These are phyloP conservation scores for Trichoderma parareesei DNA, from an alignment of 495 filamentous ascomycete genomes.

Conservation along the genomic window DNA sequence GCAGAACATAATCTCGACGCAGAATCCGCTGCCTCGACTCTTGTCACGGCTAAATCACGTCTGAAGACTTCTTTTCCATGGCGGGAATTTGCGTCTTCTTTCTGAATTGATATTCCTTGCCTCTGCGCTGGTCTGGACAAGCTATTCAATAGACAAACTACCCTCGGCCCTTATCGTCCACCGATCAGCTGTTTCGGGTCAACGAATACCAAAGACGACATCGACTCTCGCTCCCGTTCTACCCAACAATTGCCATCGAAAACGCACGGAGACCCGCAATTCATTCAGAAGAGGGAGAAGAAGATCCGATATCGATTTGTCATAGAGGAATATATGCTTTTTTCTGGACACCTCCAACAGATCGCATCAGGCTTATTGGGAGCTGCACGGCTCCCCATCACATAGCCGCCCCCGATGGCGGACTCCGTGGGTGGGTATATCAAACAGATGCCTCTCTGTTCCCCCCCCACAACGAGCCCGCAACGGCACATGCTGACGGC, in stretches of 20 bases:
- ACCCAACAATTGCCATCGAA: not conserved
- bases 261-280: not conserved
- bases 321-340: not conserved
- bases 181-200: not conserved
- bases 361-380: not conserved
- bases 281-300: no score
- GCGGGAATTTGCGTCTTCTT: not conserved
- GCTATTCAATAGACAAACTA: not conserved
- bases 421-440: constrained; percentile 41
- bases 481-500: constrained; percentile 17
- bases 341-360: not conserved
- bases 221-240: not conserved
- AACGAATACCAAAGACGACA: not conserved
- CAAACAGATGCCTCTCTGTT: constrained; percentile 18
- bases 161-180: not conserved
- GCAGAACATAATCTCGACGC: not conserved
- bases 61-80: not conserved
- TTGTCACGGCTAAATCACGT: not conserved
- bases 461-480: constrained; percentile 11
- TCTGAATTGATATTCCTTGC: not conserved
- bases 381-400: constrained; percentile 3
- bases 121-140: not conserved
- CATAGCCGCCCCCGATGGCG: constrained; percentile 28
- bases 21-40: not conserved
- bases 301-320: not conserved